Evolutionary conservation across 495 filamentous ascomycete species (phyloP), one percentile per base, ranked within the genome.

Genomic region (Xylaria cubensis): DNA sequence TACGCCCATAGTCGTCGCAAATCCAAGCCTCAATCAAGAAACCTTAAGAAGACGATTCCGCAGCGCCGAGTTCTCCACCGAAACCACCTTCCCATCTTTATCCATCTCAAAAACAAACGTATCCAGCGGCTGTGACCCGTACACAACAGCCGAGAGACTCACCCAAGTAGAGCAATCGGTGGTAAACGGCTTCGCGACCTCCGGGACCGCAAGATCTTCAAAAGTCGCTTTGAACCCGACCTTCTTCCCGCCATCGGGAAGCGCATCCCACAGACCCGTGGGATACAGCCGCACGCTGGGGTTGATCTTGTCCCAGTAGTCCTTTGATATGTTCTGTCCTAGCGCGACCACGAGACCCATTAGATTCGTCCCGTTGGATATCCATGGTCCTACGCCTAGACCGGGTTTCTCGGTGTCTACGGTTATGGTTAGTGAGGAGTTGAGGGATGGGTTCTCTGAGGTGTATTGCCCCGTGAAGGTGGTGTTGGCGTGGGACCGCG

Each of bases 361-460:
- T 63, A 86, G 76, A 64, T 85, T 78, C 5, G 84, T 86, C 32
- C 85, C 80, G 73, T 89, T 87, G 75, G 80, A 84, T 55, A 87
- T 78, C 84, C 85, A 89, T 32, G 76, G 67, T 1, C 76, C 72
- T 29, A 90, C 77, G 13, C 78, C 75, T 1, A 89, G 78, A 0
- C 86, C 87, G 0, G 85, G 83, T 10, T 77, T 76, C 24, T 64
- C 64, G 4, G 62, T 19, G 63, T 83, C 77, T n/a, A 79, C 77
- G 51, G 76, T 72, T 42, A 88, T 75, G 6, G 80, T 82, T 4
- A 87, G 66, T 3, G 83, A 79, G 10, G 84, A 83, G 70, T 82
- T 81, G 3, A 86, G 61, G 6, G 39, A 46, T 1, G 68, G 44
- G 46, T 77, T 65, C 13, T 73, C 69, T 41, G 73, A 72, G 0